Evolutionary conservation across 106 monocot genomes (phyloP), one percentile per base, ranked within the genome.

Genomic region (Dioscorea alata): DNA sequence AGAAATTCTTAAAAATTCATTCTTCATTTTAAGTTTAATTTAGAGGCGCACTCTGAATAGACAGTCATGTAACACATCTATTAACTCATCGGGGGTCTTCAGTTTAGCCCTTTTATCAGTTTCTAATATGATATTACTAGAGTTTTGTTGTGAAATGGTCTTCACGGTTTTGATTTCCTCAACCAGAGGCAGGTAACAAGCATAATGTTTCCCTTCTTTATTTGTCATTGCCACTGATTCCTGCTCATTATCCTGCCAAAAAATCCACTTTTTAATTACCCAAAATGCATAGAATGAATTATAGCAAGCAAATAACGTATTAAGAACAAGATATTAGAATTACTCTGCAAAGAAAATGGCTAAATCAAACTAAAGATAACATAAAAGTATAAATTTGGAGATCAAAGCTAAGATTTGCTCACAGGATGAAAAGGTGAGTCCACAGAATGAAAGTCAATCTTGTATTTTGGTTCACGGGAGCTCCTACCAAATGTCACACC

Each of bases 51-150:
- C 95, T 71, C 83, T 83, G 25, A 80, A 84, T 13, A 96, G 74
- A 69, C 95, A 96, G 72, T 64, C 71, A 49, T 86, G 91, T 24
- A 96, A 65, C 13, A 84, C 75, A 17, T 84, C 88, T 67, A 96
- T 66, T 60, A 92, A 74, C 71, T 96, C 95, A 80, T 96, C 95
- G 32, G 95, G 95, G 59, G 91, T 86, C 80, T 91, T 92, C 64
- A 80, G 61, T 67, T 85, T 87, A 57, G 74, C 66, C 73, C 69
- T 83, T 51, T 31, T 66, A 14, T 88, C 82, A 63, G 73, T 81
- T 69, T 86, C 95, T 52, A 84, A 21, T 52, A 86, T 72, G 17
- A 80, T 59, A 78, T 58, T 82, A 64, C 87, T 90, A 50, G 80
- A 85, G 34, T 94, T 94, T 48, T 84, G 80, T 64, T 66, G 73